Base-by-base conservation (phyloP, 305 asterid species). In the Euphrasia arctica region DNA sequence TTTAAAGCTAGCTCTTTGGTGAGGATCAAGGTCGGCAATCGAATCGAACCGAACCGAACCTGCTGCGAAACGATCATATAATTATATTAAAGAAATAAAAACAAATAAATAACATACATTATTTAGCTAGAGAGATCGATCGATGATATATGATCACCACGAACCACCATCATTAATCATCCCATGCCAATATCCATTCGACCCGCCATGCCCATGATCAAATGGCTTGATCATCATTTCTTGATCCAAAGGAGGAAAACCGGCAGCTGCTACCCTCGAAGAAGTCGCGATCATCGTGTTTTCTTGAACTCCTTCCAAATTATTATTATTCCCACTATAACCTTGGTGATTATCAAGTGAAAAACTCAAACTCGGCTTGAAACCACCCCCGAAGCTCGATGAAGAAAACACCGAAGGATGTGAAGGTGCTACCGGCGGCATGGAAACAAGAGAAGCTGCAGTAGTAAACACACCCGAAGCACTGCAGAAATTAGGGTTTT, bases 131-230 rank as follows among this genome's bases (percentile, higher is more conserved):
- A 32, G 5, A 32, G 5, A 34, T 5, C 6, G 42, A 6, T 36
- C 34, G 6, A 5, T 1, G 7, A 36, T 36, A 1, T 36, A 36
- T 48, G 3, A 3, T 74, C 72, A 79, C 81, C 81, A 75, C 1
- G 84, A 64, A 10, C 71, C 75, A 10, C 76, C 80, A 79, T 79
- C 81, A 75, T 1, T 79, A 64, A 10, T 68, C 75, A 10, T 36
- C 8, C 74, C 80, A 2, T 63, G 75, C 81, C 81, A 76, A 14
- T 71, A 71, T 25, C 77, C 84, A 67, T 70, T 76, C 0, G 70
- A 43, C 2, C 42, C 42, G 2, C 9, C 42, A 10, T 58, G 71
- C 48, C 64, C 64, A 68, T 76, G 42, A 41, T 9, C 22, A n/a
- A 18, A 18, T 18, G 22, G 22, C 22, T 18, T 18, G 22, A 18